These are phyloP conservation scores for Paramecium biaurelia DNA, from an alignment of 73 alveolate species.

Conservation along the genomic window DNA sequence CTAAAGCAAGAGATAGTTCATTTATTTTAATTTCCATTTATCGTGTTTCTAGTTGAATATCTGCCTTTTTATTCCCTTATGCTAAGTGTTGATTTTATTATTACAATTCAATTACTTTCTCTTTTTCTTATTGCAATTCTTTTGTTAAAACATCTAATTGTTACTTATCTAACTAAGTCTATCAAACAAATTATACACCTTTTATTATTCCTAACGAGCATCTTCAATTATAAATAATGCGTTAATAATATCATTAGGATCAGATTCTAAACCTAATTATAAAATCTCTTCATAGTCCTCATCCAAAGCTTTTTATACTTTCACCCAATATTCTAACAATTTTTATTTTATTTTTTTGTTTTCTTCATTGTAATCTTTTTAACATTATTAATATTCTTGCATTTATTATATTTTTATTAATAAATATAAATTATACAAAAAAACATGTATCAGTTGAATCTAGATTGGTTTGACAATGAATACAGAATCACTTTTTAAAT, in stretches of 20 bases:
- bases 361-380: neutral
- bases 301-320: neutral
- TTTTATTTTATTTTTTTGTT: neutral
- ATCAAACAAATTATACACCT: neutral
- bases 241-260: neutral
- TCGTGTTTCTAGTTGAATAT: neutral
- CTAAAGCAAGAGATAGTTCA: neutral
- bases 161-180: neutral
- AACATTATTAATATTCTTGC: neutral
- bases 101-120: neutral
- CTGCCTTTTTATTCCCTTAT: neutral
- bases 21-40: neutral
- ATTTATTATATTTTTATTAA: neutral
- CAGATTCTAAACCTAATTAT: neutral
- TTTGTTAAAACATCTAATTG: neutral
- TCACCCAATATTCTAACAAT: slow-evolving; percentile 13
- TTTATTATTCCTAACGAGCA: neutral
- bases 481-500: neutral
- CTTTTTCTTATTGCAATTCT: neutral
- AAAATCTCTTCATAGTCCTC: slow-evolving; percentile 20
- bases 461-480: neutral
- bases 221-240: slow-evolving; percentile 32
- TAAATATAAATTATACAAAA: neutral
- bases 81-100: neutral
- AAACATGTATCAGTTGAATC: neutral